Conservation (phyloP, 805 yeast genomes). For the Zygotorulaspora chibaensis region DNA sequence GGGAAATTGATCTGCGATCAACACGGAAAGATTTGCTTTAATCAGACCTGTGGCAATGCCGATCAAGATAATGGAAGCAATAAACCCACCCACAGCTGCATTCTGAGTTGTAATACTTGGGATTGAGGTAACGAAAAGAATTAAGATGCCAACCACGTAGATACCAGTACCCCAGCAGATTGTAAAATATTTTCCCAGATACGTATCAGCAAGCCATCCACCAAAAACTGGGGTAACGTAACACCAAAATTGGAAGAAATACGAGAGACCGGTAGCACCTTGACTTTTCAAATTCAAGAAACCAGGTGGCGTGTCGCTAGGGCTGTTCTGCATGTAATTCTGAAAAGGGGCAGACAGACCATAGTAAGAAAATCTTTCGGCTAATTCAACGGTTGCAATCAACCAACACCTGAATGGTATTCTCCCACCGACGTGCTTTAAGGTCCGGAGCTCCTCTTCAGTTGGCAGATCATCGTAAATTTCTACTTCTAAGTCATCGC, state of each 20-base stretch:
- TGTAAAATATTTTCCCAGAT: slow-evolving; percentile 67
- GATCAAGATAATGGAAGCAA: slow-evolving; percentile 42
- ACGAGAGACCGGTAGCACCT: slow-evolving; percentile 67
- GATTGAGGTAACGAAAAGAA: slow-evolving; percentile 65
- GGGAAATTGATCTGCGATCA: slow-evolving; percentile 73
- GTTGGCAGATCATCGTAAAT: slow-evolving; percentile 24
- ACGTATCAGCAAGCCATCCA: slow-evolving; percentile 71
- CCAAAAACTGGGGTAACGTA: slow-evolving; percentile 76
- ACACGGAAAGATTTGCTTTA: slow-evolving; percentile 63
- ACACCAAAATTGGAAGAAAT: slow-evolving; percentile 78
- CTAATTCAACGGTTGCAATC: slow-evolving; percentile 64
- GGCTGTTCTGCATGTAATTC: slow-evolving; percentile 66
- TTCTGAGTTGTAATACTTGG: slow-evolving; percentile 49
- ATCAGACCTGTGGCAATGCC: slow-evolving; percentile 82
- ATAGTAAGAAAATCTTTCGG: slow-evolving; percentile 78
- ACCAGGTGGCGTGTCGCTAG: slow-evolving; percentile 44
- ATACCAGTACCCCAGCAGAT: slow-evolving; percentile 56
- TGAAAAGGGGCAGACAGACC: slow-evolving; percentile 74
- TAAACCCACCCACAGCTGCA: slow-evolving; percentile 60
- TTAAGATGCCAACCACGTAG: slow-evolving; percentile 58
- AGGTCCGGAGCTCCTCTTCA: slow-evolving; percentile 28
- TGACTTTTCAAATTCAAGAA: slow-evolving; percentile 55
- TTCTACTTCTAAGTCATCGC: slow-evolving; percentile 8
- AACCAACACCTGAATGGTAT: slow-evolving; percentile 49
- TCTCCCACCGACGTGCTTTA: slow-evolving; percentile 38